Percentiles rank a stretch among this genome's conserved stretches.
phyloP scores from a whole-genome alignment of 2,329 filamentous ascomycete species.

The Mycosphaerella sp. region DNA sequence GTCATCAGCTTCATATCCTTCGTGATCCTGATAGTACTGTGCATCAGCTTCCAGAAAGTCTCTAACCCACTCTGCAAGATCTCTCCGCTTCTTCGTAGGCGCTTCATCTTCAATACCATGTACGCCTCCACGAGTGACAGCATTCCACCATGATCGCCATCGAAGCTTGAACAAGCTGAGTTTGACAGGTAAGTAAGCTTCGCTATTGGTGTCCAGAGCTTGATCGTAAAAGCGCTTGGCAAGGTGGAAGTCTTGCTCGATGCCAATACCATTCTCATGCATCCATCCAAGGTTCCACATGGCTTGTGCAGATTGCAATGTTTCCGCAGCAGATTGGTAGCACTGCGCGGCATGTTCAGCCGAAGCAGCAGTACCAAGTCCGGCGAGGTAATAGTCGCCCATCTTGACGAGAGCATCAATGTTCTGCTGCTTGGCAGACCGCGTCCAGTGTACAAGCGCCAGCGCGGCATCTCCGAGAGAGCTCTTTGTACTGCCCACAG shows the following conservation, averaged over 20 bases:
- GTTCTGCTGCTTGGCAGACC: slow-evolving; percentile 87
- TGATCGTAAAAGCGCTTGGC: slow-evolving; percentile 95
- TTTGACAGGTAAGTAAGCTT: slow-evolving; percentile 90
- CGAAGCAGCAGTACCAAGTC: slow-evolving; percentile 60
- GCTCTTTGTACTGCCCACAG: slow-evolving; percentile 26
- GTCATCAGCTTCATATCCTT: slow-evolving; percentile 49
- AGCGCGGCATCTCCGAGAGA: slow-evolving; percentile 56
- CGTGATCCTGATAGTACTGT: slow-evolving; percentile 30
- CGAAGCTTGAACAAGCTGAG: slow-evolving; percentile 81
- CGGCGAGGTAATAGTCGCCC: slow-evolving; percentile 91
- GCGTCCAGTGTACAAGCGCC: slow-evolving; percentile 88
- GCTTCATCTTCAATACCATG: slow-evolving; percentile 84
- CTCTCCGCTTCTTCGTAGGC: slow-evolving; percentile 31
- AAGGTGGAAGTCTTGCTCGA: slow-evolving; percentile 93
- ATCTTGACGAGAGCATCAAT: slow-evolving; percentile 95
- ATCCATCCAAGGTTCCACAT: slow-evolving; percentile 99
- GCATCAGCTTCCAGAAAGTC: slow-evolving; percentile 66
- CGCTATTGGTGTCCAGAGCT: slow-evolving; percentile 79
- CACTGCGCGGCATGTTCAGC: slow-evolving; percentile 85
- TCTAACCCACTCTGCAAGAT: slow-evolving; percentile 72
- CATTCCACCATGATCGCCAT: slow-evolving; percentile 87
- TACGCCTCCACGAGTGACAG: slow-evolving; percentile 78
- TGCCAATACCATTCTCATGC: slow-evolving; percentile 92
- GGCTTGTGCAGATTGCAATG: slow-evolving; percentile 85
- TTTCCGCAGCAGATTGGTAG: slow-evolving; percentile 87